These are phyloP conservation scores for Paxillus rubicundulus DNA, from an alignment of 768 basidiomycete species.

Conservation along the genomic window DNA sequence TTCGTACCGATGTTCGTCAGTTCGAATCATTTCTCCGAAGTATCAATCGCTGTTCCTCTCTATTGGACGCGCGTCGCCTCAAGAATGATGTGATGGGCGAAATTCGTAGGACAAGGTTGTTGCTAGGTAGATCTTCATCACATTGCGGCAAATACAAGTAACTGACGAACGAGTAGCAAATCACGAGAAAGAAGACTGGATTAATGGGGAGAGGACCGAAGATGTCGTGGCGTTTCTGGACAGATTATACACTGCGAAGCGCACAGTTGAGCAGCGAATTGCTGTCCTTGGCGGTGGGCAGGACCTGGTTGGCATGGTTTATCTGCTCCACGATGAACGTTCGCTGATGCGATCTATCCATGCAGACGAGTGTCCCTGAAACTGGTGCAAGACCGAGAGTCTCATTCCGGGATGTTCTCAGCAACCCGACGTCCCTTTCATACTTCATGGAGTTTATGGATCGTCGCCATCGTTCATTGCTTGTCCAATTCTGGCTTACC, in stretches of 20 bases:
- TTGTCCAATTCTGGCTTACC: conserved; percentile 96
- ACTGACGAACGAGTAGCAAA: conserved; percentile 48
- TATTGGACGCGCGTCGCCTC: conserved; percentile 84
- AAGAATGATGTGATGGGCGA: conserved; percentile 94
- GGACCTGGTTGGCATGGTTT: conserved; percentile 46
- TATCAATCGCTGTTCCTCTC: conserved; percentile 75
- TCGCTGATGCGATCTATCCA: conserved; percentile 3
- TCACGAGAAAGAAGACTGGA: conserved; percentile 87
- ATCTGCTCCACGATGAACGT: background rate
- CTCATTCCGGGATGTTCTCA: conserved; percentile 73
- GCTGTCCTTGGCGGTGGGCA: conserved; percentile 70
- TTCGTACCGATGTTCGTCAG: conserved; percentile 74
- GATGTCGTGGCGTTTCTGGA: conserved; percentile 86
- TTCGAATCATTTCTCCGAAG: conserved; percentile 91
- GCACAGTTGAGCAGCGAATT: conserved; percentile 84
- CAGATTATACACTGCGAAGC: conserved; percentile 84
- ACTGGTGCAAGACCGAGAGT: conserved; percentile 46
- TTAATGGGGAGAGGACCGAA: conserved; percentile 81
- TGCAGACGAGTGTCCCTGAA: conserved; percentile 44
- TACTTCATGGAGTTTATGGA: conserved; percentile 99
- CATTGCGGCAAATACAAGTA: background rate
- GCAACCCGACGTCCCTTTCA: conserved; percentile 86
- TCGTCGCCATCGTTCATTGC: conserved; percentile 73
- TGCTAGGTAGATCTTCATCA: conserved; percentile 52
- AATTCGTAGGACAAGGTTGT: conserved; percentile 72